These are phyloP conservation scores for Nemania sp. DNA, from an alignment of 2,329 filamentous ascomycete species.

Conservation along the genomic window DNA sequence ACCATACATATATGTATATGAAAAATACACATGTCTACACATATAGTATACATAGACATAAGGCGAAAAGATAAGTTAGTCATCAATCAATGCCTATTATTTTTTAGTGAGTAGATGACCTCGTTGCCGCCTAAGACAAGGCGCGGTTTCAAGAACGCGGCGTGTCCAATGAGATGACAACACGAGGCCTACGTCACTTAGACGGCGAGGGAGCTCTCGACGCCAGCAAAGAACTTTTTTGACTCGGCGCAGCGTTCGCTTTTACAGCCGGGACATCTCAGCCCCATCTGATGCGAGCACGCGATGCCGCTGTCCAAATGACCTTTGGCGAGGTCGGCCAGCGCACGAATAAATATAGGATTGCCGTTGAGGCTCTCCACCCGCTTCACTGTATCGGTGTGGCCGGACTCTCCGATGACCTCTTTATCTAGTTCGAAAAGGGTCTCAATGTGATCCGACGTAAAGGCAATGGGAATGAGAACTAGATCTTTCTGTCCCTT, in stretches of 20 bases:
- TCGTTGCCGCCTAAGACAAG: neutral
- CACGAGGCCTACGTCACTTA: conserved; percentile 17
- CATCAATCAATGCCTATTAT: neutral
- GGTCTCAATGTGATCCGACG: conserved; percentile 98
- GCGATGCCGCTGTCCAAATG: conserved; percentile 72
- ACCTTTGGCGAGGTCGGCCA: conserved; percentile 82
- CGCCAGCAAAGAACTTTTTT: conserved; percentile 65
- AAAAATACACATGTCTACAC: no score
- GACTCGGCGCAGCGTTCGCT: conserved; percentile 85
- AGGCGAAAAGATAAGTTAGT: neutral
- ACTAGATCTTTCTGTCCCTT: conserved; percentile 91
- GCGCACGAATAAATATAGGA: conserved; percentile 84
- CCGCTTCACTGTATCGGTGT: conserved; percentile 80
- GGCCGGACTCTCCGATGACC: conserved; percentile 85
- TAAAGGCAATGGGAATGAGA: conserved; percentile 94
- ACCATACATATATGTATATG: neutral
- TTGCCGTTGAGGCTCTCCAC: conserved; percentile 92
- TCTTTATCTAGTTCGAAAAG: conserved; percentile 92
- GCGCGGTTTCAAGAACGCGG: neutral
- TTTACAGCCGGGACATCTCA: conserved; percentile 91
- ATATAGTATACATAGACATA: neutral
- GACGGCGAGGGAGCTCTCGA: conserved; percentile 35
- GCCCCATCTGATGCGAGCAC: conserved; percentile 82
- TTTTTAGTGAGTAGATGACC: neutral
- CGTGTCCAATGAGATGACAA: neutral